Evolutionary conservation across 306 rosid species (phyloP).

Genomic region (Herpetospermum pedunculosum): DNA sequence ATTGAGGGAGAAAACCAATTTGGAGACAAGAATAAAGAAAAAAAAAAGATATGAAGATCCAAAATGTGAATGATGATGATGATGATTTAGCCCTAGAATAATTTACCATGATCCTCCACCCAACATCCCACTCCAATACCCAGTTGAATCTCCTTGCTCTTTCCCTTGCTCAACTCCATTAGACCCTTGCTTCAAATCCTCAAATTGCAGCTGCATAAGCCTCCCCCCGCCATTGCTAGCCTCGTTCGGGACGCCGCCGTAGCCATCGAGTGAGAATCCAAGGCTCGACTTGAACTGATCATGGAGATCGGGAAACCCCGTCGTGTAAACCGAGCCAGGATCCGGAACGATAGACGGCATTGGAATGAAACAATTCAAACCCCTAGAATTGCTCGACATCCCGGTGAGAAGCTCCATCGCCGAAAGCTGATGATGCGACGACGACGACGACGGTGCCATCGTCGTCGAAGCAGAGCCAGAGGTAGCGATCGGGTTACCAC

Average conservation of each 20-base stretch:
- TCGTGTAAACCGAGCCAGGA: conserved; percentile 22
- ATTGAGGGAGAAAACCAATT: conserved; percentile 2
- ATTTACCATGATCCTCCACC: conserved; percentile 79
- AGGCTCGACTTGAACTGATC: conserved; percentile 48
- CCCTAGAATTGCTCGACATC: conserved; percentile 32
- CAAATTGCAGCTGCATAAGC: conserved; percentile 43
- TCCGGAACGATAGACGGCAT: conserved; percentile 18
- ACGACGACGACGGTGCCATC: neutral
- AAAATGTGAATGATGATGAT: neutral
- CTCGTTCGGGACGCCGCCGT: conserved; percentile 8
- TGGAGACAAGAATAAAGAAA: neutral
- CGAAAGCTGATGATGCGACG: conserved; percentile 23
- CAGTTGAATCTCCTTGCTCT: conserved; percentile 45
- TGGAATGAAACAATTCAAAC: conserved; percentile 45
- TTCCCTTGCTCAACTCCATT: conserved; percentile 20
- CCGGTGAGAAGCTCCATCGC: conserved; percentile 63
- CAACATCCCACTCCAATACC: conserved; percentile 73
- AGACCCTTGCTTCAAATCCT: conserved; percentile 44
- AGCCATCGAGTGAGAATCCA: conserved; percentile 53
- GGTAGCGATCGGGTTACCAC: neutral
- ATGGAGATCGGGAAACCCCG: conserved; percentile 29
- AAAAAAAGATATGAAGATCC: neutral
- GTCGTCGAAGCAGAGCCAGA: neutral
- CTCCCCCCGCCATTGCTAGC: conserved; percentile 27
- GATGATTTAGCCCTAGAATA: neutral